Conservation (phyloP, 257 asterid genomes). For the Petunia secreta region DNA sequence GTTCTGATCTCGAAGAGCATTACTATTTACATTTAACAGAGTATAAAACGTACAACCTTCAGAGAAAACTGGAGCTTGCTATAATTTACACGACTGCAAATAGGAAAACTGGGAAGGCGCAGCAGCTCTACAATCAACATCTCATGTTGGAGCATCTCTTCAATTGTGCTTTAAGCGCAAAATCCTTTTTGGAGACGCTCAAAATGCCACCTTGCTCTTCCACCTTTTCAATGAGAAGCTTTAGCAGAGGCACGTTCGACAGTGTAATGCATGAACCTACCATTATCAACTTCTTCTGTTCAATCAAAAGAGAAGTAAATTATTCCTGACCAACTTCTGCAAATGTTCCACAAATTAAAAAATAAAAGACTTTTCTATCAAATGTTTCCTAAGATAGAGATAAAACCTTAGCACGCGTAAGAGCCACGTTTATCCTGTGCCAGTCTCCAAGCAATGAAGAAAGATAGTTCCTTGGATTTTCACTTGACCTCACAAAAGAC, state of each 20-base stretch:
- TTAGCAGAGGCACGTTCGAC: slow-evolving; percentile 77
- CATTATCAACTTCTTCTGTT: slow-evolving; percentile 94
- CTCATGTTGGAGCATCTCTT: slow-evolving; percentile 60
- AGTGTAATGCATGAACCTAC: slow-evolving; percentile 86
- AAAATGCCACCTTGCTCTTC: slow-evolving; percentile 69
- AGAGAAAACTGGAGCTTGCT: not conserved
- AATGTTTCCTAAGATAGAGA: not conserved
- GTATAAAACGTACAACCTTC: too few relatives aligned
- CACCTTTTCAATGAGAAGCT: slow-evolving; percentile 78
- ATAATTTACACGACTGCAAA: not conserved
- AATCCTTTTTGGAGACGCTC: slow-evolving; percentile 55
- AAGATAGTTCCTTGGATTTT: slow-evolving; percentile 60
- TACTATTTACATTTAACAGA: slow-evolving; percentile 18
- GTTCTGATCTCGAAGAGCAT: not conserved
- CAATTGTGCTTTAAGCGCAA: slow-evolving; percentile 46
- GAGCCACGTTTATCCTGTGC: slow-evolving; percentile 98
- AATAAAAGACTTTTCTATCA: not conserved
- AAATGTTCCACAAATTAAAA: not conserved
- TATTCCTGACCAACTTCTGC: not conserved
- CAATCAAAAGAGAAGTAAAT: slow-evolving; percentile 26
- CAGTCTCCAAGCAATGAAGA: slow-evolving; percentile 97
- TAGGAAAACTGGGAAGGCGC: not conserved
- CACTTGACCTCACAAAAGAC: slow-evolving; percentile 83
- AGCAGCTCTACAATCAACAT: slow-evolving; percentile 27
- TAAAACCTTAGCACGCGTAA: slow-evolving; percentile 92